phyloP scores from a whole-genome alignment of 441 rosid species.

The Populus hybrid region DNA sequence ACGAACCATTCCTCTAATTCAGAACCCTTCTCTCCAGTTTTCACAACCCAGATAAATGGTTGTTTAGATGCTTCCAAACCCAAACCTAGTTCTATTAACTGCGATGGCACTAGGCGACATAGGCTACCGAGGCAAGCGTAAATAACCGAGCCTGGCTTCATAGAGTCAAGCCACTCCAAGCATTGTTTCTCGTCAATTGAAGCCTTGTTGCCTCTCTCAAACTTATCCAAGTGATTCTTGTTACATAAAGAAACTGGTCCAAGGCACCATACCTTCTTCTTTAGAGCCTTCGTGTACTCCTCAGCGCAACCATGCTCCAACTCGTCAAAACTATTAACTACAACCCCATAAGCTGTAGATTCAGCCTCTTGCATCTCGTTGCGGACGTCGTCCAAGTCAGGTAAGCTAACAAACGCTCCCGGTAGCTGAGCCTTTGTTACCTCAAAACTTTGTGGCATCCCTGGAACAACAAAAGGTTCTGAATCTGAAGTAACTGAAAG shows the following conservation, averaged over 20 bases:
- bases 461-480: constrained; percentile 21
- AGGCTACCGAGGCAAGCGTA: constrained; percentile 40
- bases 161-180: constrained; percentile 33
- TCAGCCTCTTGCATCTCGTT: constrained; percentile 28
- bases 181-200: constrained; percentile 19
- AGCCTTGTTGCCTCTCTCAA: constrained; percentile 27
- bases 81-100: constrained; percentile 28
- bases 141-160: constrained; percentile 31
- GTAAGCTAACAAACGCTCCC: constrained; percentile 15
- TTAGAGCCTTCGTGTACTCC: constrained; percentile 17
- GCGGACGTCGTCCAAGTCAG: constrained; percentile 18
- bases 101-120: constrained; percentile 21
- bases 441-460: constrained; percentile 20
- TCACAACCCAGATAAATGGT: constrained; percentile 37
- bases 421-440: constrained; percentile 28
- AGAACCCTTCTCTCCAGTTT: neutral
- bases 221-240: constrained; percentile 13
- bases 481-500: constrained; percentile 18
- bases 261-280: constrained; percentile 34
- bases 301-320: constrained; percentile 27
- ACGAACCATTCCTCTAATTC: constrained; percentile 52
- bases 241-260: constrained; percentile 36
- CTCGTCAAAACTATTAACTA: constrained; percentile 35
- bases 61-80: constrained; percentile 35
- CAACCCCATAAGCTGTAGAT: constrained; percentile 22